Conservation (phyloP, 768 basidiomycete genomes). For the Amanita molliuscula region DNA sequence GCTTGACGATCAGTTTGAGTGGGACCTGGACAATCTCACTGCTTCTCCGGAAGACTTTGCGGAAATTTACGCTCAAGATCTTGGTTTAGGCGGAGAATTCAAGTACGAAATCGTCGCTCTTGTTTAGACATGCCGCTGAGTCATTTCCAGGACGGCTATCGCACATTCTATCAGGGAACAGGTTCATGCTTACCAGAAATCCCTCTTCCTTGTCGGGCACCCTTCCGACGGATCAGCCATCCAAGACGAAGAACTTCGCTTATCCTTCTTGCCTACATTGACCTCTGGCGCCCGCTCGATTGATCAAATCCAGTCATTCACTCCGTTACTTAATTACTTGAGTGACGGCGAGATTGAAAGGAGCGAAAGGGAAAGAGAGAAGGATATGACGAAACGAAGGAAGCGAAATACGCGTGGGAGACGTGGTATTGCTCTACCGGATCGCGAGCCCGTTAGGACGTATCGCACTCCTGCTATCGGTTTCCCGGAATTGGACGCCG, state of each 20-base stretch:
- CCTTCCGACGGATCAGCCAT: constrained; percentile 69
- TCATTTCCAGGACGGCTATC: constrained; percentile 70
- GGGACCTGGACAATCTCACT: constrained; percentile 78
- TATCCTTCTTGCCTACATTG: constrained; percentile 81
- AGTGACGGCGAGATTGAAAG: constrained; percentile 83
- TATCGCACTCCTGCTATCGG: constrained; percentile 84
- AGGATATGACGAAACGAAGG: constrained; percentile 78
- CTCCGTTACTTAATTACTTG: constrained; percentile 83
- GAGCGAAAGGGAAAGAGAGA: constrained; percentile 88
- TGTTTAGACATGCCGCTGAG: constrained; percentile 2
- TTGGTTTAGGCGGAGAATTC: constrained; percentile 90
- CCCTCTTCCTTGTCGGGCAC: constrained; percentile 83
- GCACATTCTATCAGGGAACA: constrained; percentile 95
- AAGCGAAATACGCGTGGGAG: constrained; percentile 78
- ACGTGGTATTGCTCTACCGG: constrained; percentile 76
- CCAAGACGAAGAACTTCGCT: constrained; percentile 85
- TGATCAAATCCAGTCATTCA: constrained; percentile 72
- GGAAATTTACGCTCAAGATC: constrained; percentile 71
- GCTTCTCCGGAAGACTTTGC: constrained; percentile 92
- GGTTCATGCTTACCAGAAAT: constrained; percentile 84
- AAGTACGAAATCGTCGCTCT: constrained; percentile 39
- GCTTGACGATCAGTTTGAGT: constrained; percentile 94
- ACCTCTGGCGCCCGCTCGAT: constrained; percentile 58
- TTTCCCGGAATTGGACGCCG: constrained; percentile 69
- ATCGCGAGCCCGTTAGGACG: constrained; percentile 87